Base-by-base conservation (phyloP, 2,329 filamentous ascomycete species). In the Colletotrichum noveboracense region DNA sequence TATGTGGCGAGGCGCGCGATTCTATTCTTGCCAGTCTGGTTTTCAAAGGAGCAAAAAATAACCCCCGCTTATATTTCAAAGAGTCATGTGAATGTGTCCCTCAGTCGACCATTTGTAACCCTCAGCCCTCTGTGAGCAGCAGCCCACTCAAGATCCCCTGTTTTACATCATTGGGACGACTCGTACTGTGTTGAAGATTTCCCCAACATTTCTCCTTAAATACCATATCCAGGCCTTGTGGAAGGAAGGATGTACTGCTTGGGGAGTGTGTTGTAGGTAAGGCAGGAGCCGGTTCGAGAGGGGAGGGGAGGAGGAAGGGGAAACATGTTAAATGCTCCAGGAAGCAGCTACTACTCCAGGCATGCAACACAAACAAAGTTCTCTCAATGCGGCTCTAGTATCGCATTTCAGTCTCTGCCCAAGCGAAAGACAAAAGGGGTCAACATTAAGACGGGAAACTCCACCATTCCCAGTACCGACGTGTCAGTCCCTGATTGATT, bases 111-210 rank as follows among this genome's bases (percentile, higher is more conserved):
- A 21, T 30, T 60, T n/a, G 13, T n/a, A 18, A 60, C 28, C 56
- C 28, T 60, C 26, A 0, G 4, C 56, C 56, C 56, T 1, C 56
- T 32, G 3, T 60, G 56, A 60, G 56, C 56, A 6, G 28, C 1
- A 13, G 56, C 28, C 56, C 56, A 60, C 9, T 13, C 4, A 60
- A 60, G 1, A 60, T 60, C 56, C 5, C 26, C 3, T 60, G 56
- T 60, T n/a, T 21, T 32, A 60, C 56, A 60, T 60, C 56, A 60
- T 32, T 32, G 56, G 26, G 56, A 60, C 56, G 56, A 60, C 56
- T 60, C 56, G 26, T 60, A 60, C 56, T 32, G 56, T 60, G 56
- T 60, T 60, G 56, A 32, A 60, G 9, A 30, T 60, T 60, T 32
- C 4, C 28, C 56, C 16, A 21, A 60, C 6, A 32, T 60, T 32